Conservation (phyloP, 176 grass and related monocot species). For the Dendrocalamus sinicus region DNA sequence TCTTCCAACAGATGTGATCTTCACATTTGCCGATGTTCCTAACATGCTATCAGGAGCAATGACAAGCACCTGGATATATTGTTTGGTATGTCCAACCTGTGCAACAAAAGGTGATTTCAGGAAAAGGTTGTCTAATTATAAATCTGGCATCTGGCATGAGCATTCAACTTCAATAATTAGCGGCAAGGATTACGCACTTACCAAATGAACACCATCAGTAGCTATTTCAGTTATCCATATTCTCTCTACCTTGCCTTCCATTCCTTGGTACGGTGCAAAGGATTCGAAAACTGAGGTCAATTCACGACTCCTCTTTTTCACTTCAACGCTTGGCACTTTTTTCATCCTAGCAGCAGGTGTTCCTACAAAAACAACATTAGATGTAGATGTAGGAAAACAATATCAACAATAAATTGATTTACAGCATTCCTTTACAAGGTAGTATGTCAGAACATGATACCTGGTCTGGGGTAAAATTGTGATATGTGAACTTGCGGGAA, state of each 20-base stretch:
- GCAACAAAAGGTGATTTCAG: slow-evolving; percentile 31
- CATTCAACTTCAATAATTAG: not conserved
- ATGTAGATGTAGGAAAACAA: not conserved
- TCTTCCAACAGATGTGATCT: slow-evolving; percentile 81
- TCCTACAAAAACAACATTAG: slow-evolving; percentile 57
- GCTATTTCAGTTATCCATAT: slow-evolving; percentile 95
- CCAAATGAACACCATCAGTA: slow-evolving; percentile 87
- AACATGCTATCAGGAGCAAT: slow-evolving; percentile 79
- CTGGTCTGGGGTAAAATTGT: slow-evolving; percentile 95
- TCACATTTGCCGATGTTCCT: slow-evolving; percentile 70
- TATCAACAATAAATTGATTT: not conserved
- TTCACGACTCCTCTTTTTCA: slow-evolving; percentile 88
- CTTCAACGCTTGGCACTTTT: slow-evolving; percentile 78
- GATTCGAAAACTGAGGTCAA: slow-evolving; percentile 90
- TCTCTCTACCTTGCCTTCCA: slow-evolving; percentile 71
- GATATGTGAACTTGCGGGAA: slow-evolving; percentile 95
- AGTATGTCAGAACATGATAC: slow-evolving; percentile 43
- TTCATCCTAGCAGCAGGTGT: slow-evolving; percentile 98
- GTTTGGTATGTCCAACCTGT: slow-evolving; percentile 95
- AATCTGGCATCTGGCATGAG: not conserved
- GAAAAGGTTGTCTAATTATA: slow-evolving; percentile 22
- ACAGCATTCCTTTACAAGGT: not conserved
- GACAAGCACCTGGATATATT: slow-evolving; percentile 91
- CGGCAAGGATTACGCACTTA: slow-evolving; percentile 35
- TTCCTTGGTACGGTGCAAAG: slow-evolving; percentile 85